Conservation (phyloP, 139 green algal species). For the Coelastrella sp. region DNA sequence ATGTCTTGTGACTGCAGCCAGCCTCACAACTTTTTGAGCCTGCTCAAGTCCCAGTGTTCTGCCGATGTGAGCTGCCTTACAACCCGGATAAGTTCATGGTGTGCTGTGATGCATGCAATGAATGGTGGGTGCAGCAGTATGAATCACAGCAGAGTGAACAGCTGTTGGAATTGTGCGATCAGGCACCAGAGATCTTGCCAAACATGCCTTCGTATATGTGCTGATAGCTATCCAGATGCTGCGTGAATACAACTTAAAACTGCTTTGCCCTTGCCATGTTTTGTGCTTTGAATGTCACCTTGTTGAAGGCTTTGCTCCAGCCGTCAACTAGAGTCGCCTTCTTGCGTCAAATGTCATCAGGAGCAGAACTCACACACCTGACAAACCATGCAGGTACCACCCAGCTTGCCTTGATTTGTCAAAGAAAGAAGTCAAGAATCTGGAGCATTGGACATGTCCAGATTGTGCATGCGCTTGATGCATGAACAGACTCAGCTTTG, state of each 20-base stretch:
- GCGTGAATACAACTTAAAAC: too few relatives aligned
- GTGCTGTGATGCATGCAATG: constrained; percentile 75
- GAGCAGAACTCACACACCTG: not conserved
- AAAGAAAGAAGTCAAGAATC: not conserved
- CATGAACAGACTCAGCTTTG: too few relatives aligned
- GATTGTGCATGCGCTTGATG: too few relatives aligned
- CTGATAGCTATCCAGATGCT: too few relatives aligned
- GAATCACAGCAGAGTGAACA: not conserved
- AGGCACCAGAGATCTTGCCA: too few relatives aligned
- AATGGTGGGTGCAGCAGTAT: constrained; percentile 68
- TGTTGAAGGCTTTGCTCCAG: too few relatives aligned
- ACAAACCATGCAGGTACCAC: not conserved
- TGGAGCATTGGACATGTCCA: not conserved
- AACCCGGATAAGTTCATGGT: constrained; percentile 91
- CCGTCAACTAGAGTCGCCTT: not conserved
- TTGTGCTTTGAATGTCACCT: too few relatives aligned
- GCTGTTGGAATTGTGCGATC: too few relatives aligned
- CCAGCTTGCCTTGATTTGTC: not conserved
- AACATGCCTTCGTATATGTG: too few relatives aligned
- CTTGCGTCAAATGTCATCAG: not conserved
- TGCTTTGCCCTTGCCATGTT: too few relatives aligned
- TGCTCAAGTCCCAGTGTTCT: constrained; percentile 86
- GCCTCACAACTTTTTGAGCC: constrained; percentile 59
- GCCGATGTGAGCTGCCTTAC: constrained; percentile 86
- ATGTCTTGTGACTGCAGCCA: constrained; percentile 7